Evolutionary conservation across 1,139 yeast genomes (phyloP).

Genomic region (Blastobotrys petasosporus): DNA sequence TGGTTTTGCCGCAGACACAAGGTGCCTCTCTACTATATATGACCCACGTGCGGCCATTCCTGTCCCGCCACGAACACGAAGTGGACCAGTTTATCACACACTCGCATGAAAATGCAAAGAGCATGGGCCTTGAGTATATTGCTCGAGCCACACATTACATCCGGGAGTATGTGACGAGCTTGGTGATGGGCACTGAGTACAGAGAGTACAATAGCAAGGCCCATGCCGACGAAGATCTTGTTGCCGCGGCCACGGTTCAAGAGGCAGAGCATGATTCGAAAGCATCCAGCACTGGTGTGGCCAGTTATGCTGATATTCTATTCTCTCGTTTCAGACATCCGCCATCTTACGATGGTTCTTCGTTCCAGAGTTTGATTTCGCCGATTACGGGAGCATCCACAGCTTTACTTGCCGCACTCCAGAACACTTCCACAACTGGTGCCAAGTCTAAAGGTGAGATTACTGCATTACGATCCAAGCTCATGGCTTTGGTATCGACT

Average conservation of each 20-base stretch:
- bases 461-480: conserved; percentile 18
- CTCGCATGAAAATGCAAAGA: conserved; percentile 20
- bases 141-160: conserved; percentile 14
- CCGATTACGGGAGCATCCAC: conserved; percentile 11
- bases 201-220: conserved; percentile 5
- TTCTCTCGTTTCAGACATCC: conserved; percentile 28
- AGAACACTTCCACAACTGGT: conserved; percentile 1
- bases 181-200: conserved; percentile 18
- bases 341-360: conserved; percentile 4
- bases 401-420: conserved; percentile 6
- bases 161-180: conserved; percentile 9
- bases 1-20: conserved; percentile 45
- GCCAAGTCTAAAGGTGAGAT: conserved; percentile 18
- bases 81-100: conserved; percentile 25
- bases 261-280: conserved; percentile 1
- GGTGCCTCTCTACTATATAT: conserved; percentile 35
- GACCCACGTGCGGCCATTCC: conserved; percentile 31
- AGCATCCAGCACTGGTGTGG: conserved; percentile 4
- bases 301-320: conserved; percentile 22
- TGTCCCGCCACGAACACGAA: conserved; percentile 29
- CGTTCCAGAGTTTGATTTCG: conserved; percentile 3
- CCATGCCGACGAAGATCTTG: conserved; percentile 3
- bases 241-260: not conserved
- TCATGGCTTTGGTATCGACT: conserved; percentile 17
- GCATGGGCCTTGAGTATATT: conserved; percentile 24